A percentile compares a stretch with the other conserved stretches of the same genome.
Conservation (phyloP, 2,329 filamentous ascomycete species). For the Cercospora janseana region DNA sequence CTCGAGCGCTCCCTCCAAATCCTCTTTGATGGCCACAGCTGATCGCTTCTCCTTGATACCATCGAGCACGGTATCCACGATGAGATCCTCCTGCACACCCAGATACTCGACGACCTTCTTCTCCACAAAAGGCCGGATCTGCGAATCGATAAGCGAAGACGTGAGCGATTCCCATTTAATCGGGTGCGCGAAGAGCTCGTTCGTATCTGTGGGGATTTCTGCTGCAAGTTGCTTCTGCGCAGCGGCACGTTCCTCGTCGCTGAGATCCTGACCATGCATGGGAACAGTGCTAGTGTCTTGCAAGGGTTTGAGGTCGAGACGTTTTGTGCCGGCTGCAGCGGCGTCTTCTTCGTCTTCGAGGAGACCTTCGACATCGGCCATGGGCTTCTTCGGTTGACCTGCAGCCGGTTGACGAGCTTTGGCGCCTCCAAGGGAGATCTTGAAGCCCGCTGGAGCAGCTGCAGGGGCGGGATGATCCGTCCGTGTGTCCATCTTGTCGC, state of each 20-base stretch:
- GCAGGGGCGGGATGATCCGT: conserved; percentile 28
- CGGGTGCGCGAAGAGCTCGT: conserved; percentile 86
- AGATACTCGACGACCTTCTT: conserved; percentile 98
- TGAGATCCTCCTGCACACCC: conserved; percentile 91
- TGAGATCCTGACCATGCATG: conserved; percentile 75
- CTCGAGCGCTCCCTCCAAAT: conserved; percentile 85
- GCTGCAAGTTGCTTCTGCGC: conserved; percentile 78
- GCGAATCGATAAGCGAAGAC: conserved; percentile 74
- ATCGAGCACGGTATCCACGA: conserved; percentile 89
- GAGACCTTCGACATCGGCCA: conserved; percentile 90
- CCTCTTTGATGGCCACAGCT: conserved; percentile 66
- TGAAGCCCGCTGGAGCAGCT: conserved; percentile 68
- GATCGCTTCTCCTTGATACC: conserved; percentile 76
- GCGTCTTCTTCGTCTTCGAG: conserved; percentile 90
- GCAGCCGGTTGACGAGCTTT: conserved; percentile 59
- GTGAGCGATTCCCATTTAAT: conserved; percentile 92
- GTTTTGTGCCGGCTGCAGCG: conserved; percentile 43
- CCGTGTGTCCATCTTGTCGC: conserved; percentile 73
- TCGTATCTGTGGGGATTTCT: conserved; percentile 84
- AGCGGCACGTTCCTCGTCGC: conserved; percentile 82
- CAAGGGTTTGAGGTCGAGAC: conserved; percentile 44
- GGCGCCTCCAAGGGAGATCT: conserved; percentile 81
- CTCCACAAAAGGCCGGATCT: conserved; percentile 91
- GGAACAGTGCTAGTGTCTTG: conserved; percentile 54
- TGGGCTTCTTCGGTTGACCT: conserved; percentile 43